Evolutionary conservation across 345 rosid genomes (phyloP).

Genomic region (Raphanus raphanistrum): DNA sequence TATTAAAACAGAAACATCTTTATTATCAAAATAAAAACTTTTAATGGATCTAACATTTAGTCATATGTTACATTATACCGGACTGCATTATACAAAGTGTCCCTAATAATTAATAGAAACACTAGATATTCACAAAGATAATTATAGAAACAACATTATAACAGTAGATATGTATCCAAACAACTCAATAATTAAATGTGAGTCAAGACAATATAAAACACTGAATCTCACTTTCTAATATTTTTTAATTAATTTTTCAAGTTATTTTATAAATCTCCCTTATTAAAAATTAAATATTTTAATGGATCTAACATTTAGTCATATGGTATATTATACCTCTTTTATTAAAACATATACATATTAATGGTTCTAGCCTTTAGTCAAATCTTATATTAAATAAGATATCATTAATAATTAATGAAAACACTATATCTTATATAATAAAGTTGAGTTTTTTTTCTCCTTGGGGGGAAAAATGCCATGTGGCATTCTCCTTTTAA

Average conservation of each 20-base stretch:
- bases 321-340: not conserved
- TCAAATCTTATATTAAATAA: too few relatives aligned
- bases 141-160: not conserved
- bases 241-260: not conserved
- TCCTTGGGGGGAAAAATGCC: too few relatives aligned
- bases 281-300: not conserved
- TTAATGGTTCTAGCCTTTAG: too few relatives aligned
- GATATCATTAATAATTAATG: too few relatives aligned
- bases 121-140: not conserved
- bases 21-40: too few relatives aligned
- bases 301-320: not conserved
- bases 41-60: not conserved
- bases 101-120: not conserved
- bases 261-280: not conserved
- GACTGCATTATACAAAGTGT: not conserved
- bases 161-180: not conserved
- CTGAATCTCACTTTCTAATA: not conserved
- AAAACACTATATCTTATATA: too few relatives aligned
- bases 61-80: not conserved
- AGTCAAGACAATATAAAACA: not conserved
- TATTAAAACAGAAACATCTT: too few relatives aligned
- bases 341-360: too few relatives aligned
- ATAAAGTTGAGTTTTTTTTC: too few relatives aligned
- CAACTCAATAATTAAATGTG: not conserved
- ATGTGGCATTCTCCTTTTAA: too few relatives aligned